These are phyloP conservation scores for Curvularia eragrostidis DNA, from an alignment of 2,329 filamentous ascomycete species.

Conservation along the genomic window DNA sequence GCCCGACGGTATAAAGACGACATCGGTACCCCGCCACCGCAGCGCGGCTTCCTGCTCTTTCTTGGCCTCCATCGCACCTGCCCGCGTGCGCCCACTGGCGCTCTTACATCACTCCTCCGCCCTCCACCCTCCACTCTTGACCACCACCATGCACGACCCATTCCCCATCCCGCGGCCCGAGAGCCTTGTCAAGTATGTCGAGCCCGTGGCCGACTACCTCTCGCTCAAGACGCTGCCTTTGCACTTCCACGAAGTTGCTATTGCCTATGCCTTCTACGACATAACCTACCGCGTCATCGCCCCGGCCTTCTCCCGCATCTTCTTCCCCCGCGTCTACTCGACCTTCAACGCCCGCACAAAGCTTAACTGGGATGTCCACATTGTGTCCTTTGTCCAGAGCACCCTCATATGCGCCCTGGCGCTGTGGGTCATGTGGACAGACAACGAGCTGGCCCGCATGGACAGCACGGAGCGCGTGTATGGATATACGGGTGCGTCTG, in stretches of 20 bases:
- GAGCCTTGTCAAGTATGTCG: slow-evolving; percentile 61
- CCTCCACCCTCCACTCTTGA: slow-evolving; percentile 15
- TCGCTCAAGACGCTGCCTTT: slow-evolving; percentile 71
- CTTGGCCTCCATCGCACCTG: slow-evolving; percentile 8
- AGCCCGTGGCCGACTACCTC: slow-evolving; percentile 69
- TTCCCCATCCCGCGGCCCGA: slow-evolving; percentile 69
- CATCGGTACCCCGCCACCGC: slow-evolving; percentile 13
- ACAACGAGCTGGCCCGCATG: slow-evolving; percentile 72
- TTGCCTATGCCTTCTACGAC: slow-evolving; percentile 72
- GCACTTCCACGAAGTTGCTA: slow-evolving; percentile 78
- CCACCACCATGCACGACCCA: slow-evolving; percentile 70
- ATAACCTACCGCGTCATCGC: slow-evolving; percentile 71
- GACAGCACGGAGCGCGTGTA: slow-evolving; percentile 72
- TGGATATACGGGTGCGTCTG: slow-evolving; percentile 76
- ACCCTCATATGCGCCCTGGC: slow-evolving; percentile 73
- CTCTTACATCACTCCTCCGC: slow-evolving; percentile 20
- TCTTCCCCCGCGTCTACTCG: slow-evolving; percentile 70
- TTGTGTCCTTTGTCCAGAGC: slow-evolving; percentile 83
- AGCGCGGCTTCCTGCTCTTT: slow-evolving; percentile 9
- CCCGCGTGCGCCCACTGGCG: slow-evolving; percentile 10
- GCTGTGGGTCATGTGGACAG: slow-evolving; percentile 72
- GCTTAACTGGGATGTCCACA: slow-evolving; percentile 85
- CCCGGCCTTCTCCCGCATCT: slow-evolving; percentile 66
- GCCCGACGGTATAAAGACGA: slow-evolving; percentile 22
- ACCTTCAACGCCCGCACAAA: slow-evolving; percentile 67